Conservation (phyloP, 805 yeast genomes). For the Candida awuae region DNA sequence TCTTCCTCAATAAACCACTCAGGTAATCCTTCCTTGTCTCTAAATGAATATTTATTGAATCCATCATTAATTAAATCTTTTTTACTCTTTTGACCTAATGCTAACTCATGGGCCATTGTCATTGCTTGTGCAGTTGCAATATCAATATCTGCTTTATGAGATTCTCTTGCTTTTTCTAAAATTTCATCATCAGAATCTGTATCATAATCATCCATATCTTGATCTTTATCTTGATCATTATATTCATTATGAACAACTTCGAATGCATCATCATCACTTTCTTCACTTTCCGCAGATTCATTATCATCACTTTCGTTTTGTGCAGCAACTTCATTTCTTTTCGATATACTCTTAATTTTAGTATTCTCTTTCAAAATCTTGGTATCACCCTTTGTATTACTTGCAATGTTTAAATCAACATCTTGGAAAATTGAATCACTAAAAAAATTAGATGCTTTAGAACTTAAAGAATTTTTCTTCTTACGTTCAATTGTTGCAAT, state of each 20-base stretch:
- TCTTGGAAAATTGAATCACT: constrained; percentile 47
- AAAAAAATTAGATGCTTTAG: constrained; percentile 37
- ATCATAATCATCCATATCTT: constrained; percentile 38
- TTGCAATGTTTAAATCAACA: constrained; percentile 31
- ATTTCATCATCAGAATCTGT: constrained; percentile 45
- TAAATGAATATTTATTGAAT: constrained; percentile 82
- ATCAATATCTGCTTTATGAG: constrained; percentile 60
- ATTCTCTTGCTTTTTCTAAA: constrained; percentile 33
- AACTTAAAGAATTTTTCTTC: constrained; percentile 34
- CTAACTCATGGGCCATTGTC: constrained; percentile 96
- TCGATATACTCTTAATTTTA: constrained; percentile 7
- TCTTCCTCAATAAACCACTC: constrained; percentile 98
- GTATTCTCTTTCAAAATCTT: constrained; percentile 10
- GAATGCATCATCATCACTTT: constrained; percentile 27
- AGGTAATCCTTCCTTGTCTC: constrained; percentile 86
- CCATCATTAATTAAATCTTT: constrained; percentile 89
- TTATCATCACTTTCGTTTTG: constrained; percentile 16
- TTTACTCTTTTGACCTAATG: constrained; percentile 77
- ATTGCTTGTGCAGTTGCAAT: constrained; percentile 91
- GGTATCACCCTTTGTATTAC: constrained; percentile 9
- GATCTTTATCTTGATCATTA: constrained; percentile 24
- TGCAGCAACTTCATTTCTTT: constrained; percentile 9
- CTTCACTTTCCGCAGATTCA: constrained; percentile 11
- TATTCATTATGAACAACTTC: constrained; percentile 40
- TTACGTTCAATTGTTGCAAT: constrained; percentile 47